Base-by-base conservation (phyloP, 2,329 filamentous ascomycete species). In the Beauveria scarabaeidicola region DNA sequence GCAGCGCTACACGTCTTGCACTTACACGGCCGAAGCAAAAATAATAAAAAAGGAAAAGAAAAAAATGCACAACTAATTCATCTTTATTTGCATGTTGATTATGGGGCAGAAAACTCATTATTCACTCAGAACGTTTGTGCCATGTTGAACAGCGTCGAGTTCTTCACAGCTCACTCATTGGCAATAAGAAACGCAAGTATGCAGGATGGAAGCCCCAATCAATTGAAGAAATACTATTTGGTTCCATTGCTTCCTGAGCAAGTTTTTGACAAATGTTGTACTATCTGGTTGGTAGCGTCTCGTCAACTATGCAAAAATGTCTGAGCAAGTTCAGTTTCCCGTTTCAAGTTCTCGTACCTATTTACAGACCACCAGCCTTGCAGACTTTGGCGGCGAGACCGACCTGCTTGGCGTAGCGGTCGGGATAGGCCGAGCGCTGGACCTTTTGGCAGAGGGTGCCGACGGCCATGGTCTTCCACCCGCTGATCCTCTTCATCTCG, bases 381-480 rank as follows among this genome's bases (percentile, higher is more conserved):
- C 65, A 67, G 25, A 67, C 53, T 15, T 57, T 58, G 36, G 52
- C 57, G 21, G 65, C 65, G 23, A 55, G 23, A n/a, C 36, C 50
- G 9, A 65, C 62, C 17, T 63, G 48, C 63, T 62, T 62, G 19
- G 43, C 43, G 23, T 66, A 67, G 48, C 59, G 54, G 40, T 61
- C 61, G 13, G 64, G 65, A n/a, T 58, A 61, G 10, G 51, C 62
- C n/a, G 65, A 67, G 41, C 61, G 44, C 64, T 67, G 65, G 27
- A 67, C 64, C 58, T 52, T 62, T 47, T 67, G 65, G 65, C 64
- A 66, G 25, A 67, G 64, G n/a, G 52, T 59, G 43, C 61, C 64
- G 17, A 64, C 61, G 38, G 61, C 52, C 59, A 66, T 63, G 17
- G 38, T 63, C 62, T 65, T n/a, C 65, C 65, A 66, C 21, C 62